A percentile compares a stretch with the other conserved stretches of the same genome.
Evolutionary conservation across 768 basidiomycete genomes (phyloP).

Genomic region (Kwoniella mangroviensis): DNA sequence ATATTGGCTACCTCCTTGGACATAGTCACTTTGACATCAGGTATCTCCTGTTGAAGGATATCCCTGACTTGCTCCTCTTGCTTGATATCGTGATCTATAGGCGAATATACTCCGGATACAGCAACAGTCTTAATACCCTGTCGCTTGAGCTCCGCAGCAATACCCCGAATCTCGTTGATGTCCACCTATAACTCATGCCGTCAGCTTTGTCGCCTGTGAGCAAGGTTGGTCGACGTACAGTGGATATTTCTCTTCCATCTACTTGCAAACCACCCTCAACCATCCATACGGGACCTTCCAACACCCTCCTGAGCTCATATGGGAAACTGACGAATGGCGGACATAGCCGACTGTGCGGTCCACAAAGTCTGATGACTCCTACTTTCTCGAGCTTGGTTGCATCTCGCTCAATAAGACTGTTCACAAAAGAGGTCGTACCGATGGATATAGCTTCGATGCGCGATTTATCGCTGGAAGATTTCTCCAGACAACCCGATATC

Average conservation of each 20-base stretch:
- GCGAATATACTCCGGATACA: slow-evolving; percentile 63
- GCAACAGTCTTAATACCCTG: slow-evolving; percentile 59
- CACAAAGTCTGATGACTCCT: slow-evolving; percentile 69
- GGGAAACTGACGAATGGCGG: slow-evolving; percentile 68
- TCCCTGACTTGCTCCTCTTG: slow-evolving; percentile 63
- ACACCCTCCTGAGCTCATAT: slow-evolving; percentile 52
- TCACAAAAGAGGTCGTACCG: slow-evolving; percentile 70
- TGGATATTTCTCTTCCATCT: slow-evolving; percentile 39
- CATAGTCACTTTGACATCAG: slow-evolving; percentile 62
- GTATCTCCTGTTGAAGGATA: slow-evolving; percentile 60
- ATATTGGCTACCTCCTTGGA: slow-evolving; percentile 62
- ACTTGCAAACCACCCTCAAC: slow-evolving; percentile 61
- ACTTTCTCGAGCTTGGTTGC: slow-evolving; percentile 65
- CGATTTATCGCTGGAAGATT: slow-evolving; percentile 55
- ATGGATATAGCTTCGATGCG: slow-evolving; percentile 65
- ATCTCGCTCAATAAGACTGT: slow-evolving; percentile 68
- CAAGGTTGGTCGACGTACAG: slow-evolving; percentile 42
- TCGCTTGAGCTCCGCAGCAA: slow-evolving; percentile 60
- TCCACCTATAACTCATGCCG: slow-evolving; percentile 56
- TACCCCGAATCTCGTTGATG: slow-evolving; percentile 60
- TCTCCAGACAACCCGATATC: slow-evolving; percentile 62
- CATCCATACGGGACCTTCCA: slow-evolving; percentile 58
- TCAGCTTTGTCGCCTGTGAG: neutral
- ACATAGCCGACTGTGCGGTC: slow-evolving; percentile 64
- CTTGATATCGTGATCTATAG: slow-evolving; percentile 60